Percentiles rank a stretch among this genome's conserved stretches.
These are phyloP conservation scores for Arctium lappa DNA, from an alignment of 129 eudicot species.

Conservation along the genomic window DNA sequence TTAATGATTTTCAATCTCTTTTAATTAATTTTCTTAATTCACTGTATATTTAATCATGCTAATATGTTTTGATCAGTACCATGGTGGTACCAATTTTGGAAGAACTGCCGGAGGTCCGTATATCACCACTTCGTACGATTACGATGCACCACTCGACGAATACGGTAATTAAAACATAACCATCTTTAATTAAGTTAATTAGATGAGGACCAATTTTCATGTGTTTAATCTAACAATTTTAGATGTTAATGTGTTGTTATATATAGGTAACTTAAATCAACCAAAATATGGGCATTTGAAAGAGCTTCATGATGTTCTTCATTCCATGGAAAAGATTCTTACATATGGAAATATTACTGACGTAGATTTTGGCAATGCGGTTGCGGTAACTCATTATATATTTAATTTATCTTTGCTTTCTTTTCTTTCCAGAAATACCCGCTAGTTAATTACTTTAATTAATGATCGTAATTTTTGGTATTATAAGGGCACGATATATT, in stretches of 20 bases:
- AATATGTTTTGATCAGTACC: constrained; percentile 38
- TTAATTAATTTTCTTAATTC: background rate
- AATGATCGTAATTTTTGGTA: background rate
- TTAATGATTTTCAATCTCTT: background rate
- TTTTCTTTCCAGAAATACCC: background rate
- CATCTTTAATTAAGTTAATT: background rate
- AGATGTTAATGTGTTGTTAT: background rate
- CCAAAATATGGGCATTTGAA: constrained; percentile 74
- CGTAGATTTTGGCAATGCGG: constrained; percentile 37
- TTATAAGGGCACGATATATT: constrained; percentile 38
- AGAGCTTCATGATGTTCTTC: constrained; percentile 46
- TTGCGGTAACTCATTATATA: constrained; percentile 25
- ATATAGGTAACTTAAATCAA: constrained; percentile 49
- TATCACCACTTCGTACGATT: constrained; percentile 63
- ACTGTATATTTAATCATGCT: background rate
- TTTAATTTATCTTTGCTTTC: background rate
- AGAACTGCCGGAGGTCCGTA: constrained; percentile 73
- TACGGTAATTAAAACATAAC: constrained; percentile 37
- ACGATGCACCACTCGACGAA: constrained; percentile 85
- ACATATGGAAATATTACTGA: constrained; percentile 41
- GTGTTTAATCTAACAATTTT: background rate
- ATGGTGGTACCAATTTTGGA: constrained; percentile 79
- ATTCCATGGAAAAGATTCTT: constrained; percentile 53
- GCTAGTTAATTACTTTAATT: background rate
- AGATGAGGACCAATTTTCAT: background rate